Evolutionary conservation across 352 stramenopile species (phyloP).

Genomic region (Pythium phragmitis): DNA sequence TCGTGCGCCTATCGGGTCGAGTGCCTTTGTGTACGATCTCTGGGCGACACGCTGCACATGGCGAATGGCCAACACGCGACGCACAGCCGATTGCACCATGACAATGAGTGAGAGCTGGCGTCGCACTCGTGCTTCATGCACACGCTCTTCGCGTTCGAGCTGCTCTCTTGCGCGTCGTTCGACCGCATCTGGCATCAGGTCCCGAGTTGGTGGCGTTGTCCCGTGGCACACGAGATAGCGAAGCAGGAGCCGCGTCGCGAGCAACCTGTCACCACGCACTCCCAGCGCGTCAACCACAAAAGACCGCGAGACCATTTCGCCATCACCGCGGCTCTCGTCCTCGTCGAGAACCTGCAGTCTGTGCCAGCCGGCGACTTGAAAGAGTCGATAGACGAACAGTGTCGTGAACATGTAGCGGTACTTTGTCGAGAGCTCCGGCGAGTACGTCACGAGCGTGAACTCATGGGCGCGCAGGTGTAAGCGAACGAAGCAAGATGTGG

Average conservation of each 20-base stretch:
- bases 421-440: slow-evolving; percentile 28
- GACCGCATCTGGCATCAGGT: slow-evolving; percentile 42
- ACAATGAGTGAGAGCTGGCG: slow-evolving; percentile 26
- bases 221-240: slow-evolving; percentile 41
- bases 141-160: slow-evolving; percentile 1
- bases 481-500: slow-evolving; percentile 25
- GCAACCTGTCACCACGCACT: not conserved
- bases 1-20: slow-evolving; percentile 26
- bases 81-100: slow-evolving; percentile 34
- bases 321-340: not conserved
- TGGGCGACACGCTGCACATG: slow-evolving; percentile 38
- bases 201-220: slow-evolving; percentile 26
- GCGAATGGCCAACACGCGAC: slow-evolving; percentile 36
- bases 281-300: slow-evolving; percentile 9
- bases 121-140: not conserved
- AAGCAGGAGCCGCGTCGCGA: slow-evolving; percentile 33
- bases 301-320: slow-evolving; percentile 1
- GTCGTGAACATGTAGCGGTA: slow-evolving; percentile 39
- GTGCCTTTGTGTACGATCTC: slow-evolving; percentile 47
- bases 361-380: slow-evolving; percentile 35
- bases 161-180: slow-evolving; percentile 18
- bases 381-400: slow-evolving; percentile 36
- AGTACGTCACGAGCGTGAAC: slow-evolving; percentile 45
- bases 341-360: not conserved
- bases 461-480: slow-evolving; percentile 35